Percentiles rank a stretch among this genome's conserved stretches.
Conservation (phyloP, 164 flowering plant species). For the Magnolia changhungtana region DNA sequence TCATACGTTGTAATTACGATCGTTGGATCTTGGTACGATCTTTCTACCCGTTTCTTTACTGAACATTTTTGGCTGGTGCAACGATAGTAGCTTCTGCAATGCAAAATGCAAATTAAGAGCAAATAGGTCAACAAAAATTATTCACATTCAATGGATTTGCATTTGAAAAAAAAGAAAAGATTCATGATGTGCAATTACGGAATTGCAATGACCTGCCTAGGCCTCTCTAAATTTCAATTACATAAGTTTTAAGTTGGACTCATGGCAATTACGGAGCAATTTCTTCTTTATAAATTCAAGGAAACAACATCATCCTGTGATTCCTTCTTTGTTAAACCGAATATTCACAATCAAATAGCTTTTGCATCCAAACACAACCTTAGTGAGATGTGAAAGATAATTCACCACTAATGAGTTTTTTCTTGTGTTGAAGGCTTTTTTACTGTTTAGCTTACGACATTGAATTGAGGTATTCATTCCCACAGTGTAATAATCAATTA, state of each 20-base stretch:
- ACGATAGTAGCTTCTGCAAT: constrained; percentile 79
- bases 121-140: background rate
- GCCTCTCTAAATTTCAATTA: background rate
- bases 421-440: background rate
- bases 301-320: background rate
- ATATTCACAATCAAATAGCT: background rate
- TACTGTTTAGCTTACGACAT: background rate
- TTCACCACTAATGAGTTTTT: background rate
- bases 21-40: constrained; percentile 73
- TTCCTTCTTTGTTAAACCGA: background rate
- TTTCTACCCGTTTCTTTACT: constrained; percentile 85
- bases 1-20: constrained; percentile 86
- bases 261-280: background rate
- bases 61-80: constrained; percentile 86
- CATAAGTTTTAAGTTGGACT: background rate
- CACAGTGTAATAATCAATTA: no score
- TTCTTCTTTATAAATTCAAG: background rate
- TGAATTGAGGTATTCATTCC: background rate
- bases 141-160: background rate
- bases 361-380: background rate
- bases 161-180: background rate
- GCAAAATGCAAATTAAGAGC: background rate
- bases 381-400: background rate
- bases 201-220: background rate
- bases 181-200: background rate